Base-by-base conservation (phyloP, 1,139 yeast species). In the Sugiyamaella sp. region DNA sequence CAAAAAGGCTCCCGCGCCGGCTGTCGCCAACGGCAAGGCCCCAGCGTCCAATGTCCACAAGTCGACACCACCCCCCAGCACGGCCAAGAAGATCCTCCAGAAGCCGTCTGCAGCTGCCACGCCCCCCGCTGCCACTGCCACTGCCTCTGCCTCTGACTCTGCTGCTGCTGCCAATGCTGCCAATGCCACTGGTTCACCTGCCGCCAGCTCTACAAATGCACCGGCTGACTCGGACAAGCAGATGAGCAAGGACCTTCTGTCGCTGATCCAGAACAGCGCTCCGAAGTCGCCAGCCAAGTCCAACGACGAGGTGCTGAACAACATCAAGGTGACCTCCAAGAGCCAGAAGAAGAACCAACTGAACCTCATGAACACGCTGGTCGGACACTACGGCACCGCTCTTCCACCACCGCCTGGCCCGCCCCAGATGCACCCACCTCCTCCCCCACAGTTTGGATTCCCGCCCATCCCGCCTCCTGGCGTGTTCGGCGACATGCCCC, bases 291-390 rank as follows among this genome's bases (percentile, higher is more conserved):
- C 25, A 5, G 53, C 55, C 4, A 59, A 65, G 5, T 68, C 67
- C 53, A 66, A 69, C 38, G 64, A 61, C 17, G 65, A 62, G 19
- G 63, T 67, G 6, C 59, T 69, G 46, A 64, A 64, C 45, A 66
- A 69, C 46, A 71, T 76, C 41, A 69, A 74, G 55, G 80, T 80
- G 6, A 75, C 78, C 49, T 59, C 65, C 35, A 60, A 69, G 49
- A 55, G 57, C 48, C 58, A 57, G 14, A 55, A 59, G 39, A 58
- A 59, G 60, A 61, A 59, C 4, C 77, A 77, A 58, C 78, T 74
- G 57, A 75, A 78, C 49, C 74, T 81, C 52, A 60, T 71, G 56
- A 80, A 80, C 1, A 80, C 79, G 51, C 77, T 80, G 22, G 61
- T 59, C 49, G 61, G 63, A 14, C 64, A 63, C 49, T 65, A 59